Conservation (phyloP, 352 stramenopile genomes). For the Thraustochytrium striatum region DNA sequence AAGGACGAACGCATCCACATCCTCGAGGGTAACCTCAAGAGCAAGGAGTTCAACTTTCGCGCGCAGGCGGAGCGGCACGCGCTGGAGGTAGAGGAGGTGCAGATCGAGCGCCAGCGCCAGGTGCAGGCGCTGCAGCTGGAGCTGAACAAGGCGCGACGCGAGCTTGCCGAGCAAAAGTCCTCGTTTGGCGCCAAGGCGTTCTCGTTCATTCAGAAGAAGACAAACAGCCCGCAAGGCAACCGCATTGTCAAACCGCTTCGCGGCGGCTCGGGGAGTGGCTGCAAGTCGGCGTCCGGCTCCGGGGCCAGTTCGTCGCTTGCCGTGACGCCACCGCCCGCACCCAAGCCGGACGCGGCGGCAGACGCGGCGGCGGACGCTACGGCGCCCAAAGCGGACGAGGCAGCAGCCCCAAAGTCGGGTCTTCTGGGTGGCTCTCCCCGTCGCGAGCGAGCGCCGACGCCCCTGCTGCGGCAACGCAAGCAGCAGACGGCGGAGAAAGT, state of each 20-base stretch:
- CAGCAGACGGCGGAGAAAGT: no score
- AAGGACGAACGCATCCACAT: conserved; percentile 81
- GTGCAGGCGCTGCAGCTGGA: conserved; percentile 47
- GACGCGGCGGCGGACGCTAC: no score
- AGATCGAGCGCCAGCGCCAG: conserved; percentile 75
- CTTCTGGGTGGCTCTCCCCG: no score
- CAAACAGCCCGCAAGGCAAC: neutral
- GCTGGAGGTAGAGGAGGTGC: conserved; percentile 73
- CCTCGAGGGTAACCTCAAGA: conserved; percentile 76
- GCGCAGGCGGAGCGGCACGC: conserved; percentile 78
- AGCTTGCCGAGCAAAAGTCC: conserved; percentile 21
- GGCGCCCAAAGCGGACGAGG: no score
- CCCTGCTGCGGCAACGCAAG: no score
- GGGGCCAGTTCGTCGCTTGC: no score
- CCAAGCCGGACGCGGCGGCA: no score
- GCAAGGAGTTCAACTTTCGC: conserved; percentile 79
- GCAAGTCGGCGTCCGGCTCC: no score
- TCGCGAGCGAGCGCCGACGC: no score
- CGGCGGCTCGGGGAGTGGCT: no score
- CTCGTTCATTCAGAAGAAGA: conserved; percentile 15
- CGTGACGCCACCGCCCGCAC: no score
- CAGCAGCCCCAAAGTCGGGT: no score
- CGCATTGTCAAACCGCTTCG: conserved; percentile 31
- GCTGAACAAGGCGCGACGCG: neutral
- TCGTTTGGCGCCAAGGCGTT: conserved; percentile 40